These are phyloP conservation scores for Cercospora zeae-maydis DNA, from an alignment of 2,329 filamentous ascomycete species.

Conservation along the genomic window DNA sequence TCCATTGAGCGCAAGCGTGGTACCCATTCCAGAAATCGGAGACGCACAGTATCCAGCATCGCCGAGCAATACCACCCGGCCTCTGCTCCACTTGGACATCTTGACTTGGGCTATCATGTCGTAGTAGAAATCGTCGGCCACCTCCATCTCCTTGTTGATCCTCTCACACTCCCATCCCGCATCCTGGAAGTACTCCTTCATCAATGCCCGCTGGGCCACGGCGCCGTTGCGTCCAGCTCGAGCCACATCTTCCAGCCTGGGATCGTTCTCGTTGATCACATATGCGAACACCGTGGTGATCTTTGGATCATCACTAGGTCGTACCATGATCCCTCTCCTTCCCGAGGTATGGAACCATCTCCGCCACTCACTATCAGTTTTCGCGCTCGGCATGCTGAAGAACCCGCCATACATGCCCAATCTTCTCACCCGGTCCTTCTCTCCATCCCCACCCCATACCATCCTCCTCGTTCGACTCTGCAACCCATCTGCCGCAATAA, in stretches of 20 bases:
- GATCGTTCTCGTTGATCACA: conserved; percentile 26
- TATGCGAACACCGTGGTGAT: conserved; percentile 29
- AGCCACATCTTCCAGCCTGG: conserved; percentile 21
- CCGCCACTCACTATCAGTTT: conserved; percentile 31
- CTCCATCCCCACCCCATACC: conserved; percentile 28
- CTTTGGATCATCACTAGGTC: conserved; percentile 27
- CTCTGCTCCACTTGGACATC: conserved; percentile 31
- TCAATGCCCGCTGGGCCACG: conserved; percentile 29
- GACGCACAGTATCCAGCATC: conserved; percentile 35
- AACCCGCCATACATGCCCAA: conserved; percentile 34
- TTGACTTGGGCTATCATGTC: conserved; percentile 33
- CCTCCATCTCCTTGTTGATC: conserved; percentile 30
- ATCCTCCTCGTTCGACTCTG: conserved; percentile 30
- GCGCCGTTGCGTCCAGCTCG: conserved; percentile 18
- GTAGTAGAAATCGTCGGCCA: conserved; percentile 35
- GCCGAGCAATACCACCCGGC: conserved; percentile 32
- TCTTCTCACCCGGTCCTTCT: conserved; percentile 18
- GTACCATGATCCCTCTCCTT: conserved; percentile 31
- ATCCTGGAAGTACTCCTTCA: conserved; percentile 29
- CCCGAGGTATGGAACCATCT: conserved; percentile 34
- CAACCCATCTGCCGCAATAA: conserved; percentile 36
- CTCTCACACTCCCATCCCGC: conserved; percentile 32
- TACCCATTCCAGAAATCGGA: conserved; percentile 38
- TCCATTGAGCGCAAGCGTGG: conserved; percentile 35
- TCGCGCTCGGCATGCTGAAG: conserved; percentile 30